phyloP scores from a whole-genome alignment of 306 rosid genomes.

The Herpetospermum pedunculosum region DNA sequence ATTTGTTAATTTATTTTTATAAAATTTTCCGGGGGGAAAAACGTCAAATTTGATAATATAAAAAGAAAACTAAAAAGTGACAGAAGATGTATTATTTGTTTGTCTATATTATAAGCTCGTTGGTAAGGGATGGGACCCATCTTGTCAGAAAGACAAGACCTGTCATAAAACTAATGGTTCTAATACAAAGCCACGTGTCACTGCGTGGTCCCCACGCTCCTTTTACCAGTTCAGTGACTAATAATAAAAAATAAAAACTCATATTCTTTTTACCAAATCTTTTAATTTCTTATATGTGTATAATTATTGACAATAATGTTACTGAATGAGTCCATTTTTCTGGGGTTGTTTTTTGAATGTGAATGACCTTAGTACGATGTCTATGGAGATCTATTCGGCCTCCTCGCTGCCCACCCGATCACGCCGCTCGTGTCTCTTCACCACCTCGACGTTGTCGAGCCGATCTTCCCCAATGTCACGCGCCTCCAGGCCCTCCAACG shows the following conservation, averaged over 20 bases:
- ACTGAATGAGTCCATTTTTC: not conserved
- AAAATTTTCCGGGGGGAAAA: too few relatives aligned
- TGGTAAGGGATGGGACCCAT: not conserved
- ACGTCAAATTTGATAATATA: not conserved
- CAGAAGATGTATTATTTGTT: not conserved
- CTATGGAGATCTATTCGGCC: constrained; percentile 88
- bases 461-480: constrained; percentile 71
- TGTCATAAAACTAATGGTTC: not conserved
- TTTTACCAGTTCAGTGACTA: too few relatives aligned
- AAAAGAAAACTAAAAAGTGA: not conserved
- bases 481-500: constrained; percentile 61
- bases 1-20: too few relatives aligned
- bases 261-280: too few relatives aligned
- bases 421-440: constrained; percentile 83
- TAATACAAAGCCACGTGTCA: not conserved
- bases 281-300: not conserved
- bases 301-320: not conserved
- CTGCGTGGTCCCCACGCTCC: not conserved
- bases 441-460: constrained; percentile 95
- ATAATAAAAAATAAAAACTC: too few relatives aligned
- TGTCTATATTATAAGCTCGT: not conserved
- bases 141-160: not conserved
- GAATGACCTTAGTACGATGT: constrained; percentile 63
- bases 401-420: constrained; percentile 91
- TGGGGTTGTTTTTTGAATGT: not conserved